A percentile compares a stretch with the other conserved stretches of the same genome.
Conservation (phyloP, 2,329 filamentous ascomycete genomes). For the Colletotrichum truncatum region DNA sequence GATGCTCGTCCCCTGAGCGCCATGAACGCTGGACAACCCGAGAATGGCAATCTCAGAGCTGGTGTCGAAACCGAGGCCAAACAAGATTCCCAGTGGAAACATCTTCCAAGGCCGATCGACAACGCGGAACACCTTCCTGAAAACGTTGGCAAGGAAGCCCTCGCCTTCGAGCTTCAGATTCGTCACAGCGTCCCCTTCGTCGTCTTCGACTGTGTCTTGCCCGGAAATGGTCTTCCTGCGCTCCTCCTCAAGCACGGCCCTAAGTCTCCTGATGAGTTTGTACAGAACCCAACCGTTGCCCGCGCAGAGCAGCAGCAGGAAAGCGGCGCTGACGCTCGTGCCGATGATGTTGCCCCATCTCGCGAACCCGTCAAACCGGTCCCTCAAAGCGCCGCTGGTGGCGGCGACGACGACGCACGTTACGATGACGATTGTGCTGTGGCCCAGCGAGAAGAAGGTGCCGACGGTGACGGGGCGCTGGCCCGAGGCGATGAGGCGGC, state of each 20-base stretch:
- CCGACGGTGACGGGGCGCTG: slow-evolving; percentile 91
- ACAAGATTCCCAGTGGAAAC: slow-evolving; percentile 89
- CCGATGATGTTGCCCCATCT: slow-evolving; percentile 89
- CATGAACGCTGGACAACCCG: slow-evolving; percentile 89
- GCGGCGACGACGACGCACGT: slow-evolving; percentile 94
- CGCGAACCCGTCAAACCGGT: slow-evolving; percentile 82
- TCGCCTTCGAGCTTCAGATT: slow-evolving; percentile 78
- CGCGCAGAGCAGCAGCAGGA: slow-evolving; percentile 82
- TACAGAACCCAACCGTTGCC: slow-evolving; percentile 90
- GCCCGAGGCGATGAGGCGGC: slow-evolving; percentile 85
- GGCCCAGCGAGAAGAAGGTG: slow-evolving; percentile 92
- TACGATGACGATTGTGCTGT: slow-evolving; percentile 91
- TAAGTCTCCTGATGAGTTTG: slow-evolving; percentile 76
- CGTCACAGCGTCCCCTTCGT: slow-evolving; percentile 44
- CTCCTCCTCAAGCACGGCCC: slow-evolving; percentile 61
- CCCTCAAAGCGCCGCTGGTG: slow-evolving; percentile 83
- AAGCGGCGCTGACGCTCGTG: slow-evolving; percentile 83
- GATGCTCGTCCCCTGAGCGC: slow-evolving; percentile 84
- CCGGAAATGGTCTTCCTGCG: slow-evolving; percentile 36
- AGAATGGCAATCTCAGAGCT: slow-evolving; percentile 93
- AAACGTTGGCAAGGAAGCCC: slow-evolving; percentile 76
- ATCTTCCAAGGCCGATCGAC: slow-evolving; percentile 90
- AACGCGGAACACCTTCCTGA: slow-evolving; percentile 80
- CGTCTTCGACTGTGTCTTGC: slow-evolving; percentile 36
- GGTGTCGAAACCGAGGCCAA: slow-evolving; percentile 94